These are phyloP conservation scores for Paradendryphiella salina DNA, from an alignment of 2,329 filamentous ascomycete genomes.

Conservation along the genomic window DNA sequence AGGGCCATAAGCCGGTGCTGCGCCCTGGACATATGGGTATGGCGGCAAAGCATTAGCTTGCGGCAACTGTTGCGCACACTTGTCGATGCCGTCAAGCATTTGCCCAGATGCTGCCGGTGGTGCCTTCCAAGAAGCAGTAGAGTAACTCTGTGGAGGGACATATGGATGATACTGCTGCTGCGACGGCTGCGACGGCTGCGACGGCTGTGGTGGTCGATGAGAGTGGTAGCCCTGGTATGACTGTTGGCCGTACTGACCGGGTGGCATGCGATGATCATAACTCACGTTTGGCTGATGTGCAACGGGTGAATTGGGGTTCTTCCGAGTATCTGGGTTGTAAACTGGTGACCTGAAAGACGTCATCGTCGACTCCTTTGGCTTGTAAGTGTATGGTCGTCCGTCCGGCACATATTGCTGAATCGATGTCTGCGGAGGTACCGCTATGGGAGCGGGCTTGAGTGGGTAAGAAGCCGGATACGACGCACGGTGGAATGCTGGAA, in stretches of 20 bases:
- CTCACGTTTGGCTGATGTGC: constrained; percentile 46
- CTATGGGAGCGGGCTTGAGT: constrained; percentile 50
- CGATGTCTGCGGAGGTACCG: constrained; percentile 40
- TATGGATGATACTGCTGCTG: constrained; percentile 35
- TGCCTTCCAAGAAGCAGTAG: constrained; percentile 30
- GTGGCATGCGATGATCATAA: constrained; percentile 38
- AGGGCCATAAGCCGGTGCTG: constrained; percentile 19
- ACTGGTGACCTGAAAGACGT: constrained; percentile 34
- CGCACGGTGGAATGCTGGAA: constrained; percentile 35
- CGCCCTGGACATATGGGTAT: constrained; percentile 31
- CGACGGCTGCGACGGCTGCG: constrained; percentile 17
- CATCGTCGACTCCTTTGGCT: constrained; percentile 36
- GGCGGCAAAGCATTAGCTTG: constrained; percentile 25
- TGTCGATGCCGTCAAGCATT: constrained; percentile 29
- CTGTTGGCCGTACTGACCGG: constrained; percentile 30
- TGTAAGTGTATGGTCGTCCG: constrained; percentile 39
- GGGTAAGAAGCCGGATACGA: constrained; percentile 48
- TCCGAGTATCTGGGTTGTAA: constrained; percentile 41
- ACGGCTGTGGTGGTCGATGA: constrained; percentile 23
- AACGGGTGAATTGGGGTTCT: constrained; percentile 45
- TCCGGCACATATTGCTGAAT: constrained; percentile 34
- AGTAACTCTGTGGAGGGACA: constrained; percentile 32
- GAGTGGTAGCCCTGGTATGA: constrained; percentile 25
- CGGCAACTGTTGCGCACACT: constrained; percentile 34
- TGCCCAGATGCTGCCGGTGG: constrained; percentile 27